Conservation (phyloP, 2,329 filamentous ascomycete genomes). For the Fusarium mexicanum region DNA sequence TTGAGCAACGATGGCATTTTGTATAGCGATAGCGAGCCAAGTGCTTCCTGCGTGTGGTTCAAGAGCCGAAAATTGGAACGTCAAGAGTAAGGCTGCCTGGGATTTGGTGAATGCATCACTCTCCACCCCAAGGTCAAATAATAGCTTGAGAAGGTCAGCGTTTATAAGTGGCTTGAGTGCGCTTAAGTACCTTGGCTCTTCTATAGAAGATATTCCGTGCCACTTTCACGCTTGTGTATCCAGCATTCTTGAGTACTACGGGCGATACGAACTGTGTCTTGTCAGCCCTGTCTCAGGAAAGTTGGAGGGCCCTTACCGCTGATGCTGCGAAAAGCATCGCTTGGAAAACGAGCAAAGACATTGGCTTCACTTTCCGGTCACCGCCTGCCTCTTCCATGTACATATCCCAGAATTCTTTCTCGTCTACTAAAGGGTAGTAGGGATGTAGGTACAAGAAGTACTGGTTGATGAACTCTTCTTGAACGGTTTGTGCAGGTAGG, state of each 20-base stretch:
- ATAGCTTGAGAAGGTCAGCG: neutral
- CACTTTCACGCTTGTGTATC: slow-evolving; percentile 24
- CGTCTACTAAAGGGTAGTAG: slow-evolving; percentile 22
- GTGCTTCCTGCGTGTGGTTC: slow-evolving; percentile 31
- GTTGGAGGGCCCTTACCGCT: neutral
- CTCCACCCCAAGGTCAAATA: slow-evolving; percentile 24
- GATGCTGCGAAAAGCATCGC: slow-evolving; percentile 33
- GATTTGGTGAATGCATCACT: slow-evolving; percentile 24
- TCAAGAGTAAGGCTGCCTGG: slow-evolving; percentile 24
- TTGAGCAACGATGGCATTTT: slow-evolving; percentile 29
- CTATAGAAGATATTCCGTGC: slow-evolving; percentile 32
- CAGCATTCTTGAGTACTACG: slow-evolving; percentile 30
- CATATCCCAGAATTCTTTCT: slow-evolving; percentile 30
- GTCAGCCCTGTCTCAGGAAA: neutral
- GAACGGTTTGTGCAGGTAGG: neutral
- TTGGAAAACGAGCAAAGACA: slow-evolving; percentile 20
- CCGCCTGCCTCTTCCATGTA: neutral
- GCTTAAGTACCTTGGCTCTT: slow-evolving; percentile 2
- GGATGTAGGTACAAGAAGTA: slow-evolving; percentile 29
- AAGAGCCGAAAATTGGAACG: slow-evolving; percentile 27
- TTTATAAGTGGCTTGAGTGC: accelerated
- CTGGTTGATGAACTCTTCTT: slow-evolving; percentile 19
- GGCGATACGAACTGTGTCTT: slow-evolving; percentile 18
- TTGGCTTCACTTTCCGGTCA: neutral
- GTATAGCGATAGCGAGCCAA: slow-evolving; percentile 25